A percentile compares a stretch with the other conserved stretches of the same genome.
These are phyloP conservation scores for Nicotiana otophora DNA, from an alignment of 257 asterid genomes.

Conservation along the genomic window DNA sequence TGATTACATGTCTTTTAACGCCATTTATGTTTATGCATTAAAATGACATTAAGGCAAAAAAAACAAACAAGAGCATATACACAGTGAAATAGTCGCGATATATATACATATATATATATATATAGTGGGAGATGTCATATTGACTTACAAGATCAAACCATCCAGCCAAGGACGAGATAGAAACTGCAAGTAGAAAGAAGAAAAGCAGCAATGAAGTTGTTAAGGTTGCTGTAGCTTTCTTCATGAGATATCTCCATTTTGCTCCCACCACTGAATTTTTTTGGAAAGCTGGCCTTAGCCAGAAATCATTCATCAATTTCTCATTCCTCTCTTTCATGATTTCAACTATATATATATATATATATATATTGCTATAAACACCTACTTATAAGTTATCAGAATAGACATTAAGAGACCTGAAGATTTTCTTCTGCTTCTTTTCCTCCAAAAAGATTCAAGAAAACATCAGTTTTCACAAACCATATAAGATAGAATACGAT, in stretches of 20 bases:
- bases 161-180: conserved; percentile 24
- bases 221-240: conserved; percentile 7
- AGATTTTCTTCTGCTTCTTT: too few relatives aligned
- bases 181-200: conserved; percentile 29
- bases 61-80: neutral
- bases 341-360: neutral
- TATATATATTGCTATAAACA: too few relatives aligned
- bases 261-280: conserved; percentile 16
- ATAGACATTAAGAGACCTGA: too few relatives aligned
- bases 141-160: conserved; percentile 41
- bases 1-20: too few relatives aligned
- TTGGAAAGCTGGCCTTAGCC: conserved; percentile 50
- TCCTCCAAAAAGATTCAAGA: neutral
- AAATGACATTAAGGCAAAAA: neutral
- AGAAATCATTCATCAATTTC: conserved; percentile 39
- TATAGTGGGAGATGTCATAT: neutral
- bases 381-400: too few relatives aligned
- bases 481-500: neutral
- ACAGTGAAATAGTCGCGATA: neutral
- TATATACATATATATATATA: too few relatives aligned
- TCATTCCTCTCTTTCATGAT: conserved; percentile 36
- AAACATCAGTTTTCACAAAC: too few relatives aligned
- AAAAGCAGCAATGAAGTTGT: conserved; percentile 13
- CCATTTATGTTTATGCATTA: neutral
- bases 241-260: conserved; percentile 25